Evolutionary conservation across 345 rosid species (phyloP), one percentile per base, ranked within the genome.

Genomic region (Citrus unshiu): DNA sequence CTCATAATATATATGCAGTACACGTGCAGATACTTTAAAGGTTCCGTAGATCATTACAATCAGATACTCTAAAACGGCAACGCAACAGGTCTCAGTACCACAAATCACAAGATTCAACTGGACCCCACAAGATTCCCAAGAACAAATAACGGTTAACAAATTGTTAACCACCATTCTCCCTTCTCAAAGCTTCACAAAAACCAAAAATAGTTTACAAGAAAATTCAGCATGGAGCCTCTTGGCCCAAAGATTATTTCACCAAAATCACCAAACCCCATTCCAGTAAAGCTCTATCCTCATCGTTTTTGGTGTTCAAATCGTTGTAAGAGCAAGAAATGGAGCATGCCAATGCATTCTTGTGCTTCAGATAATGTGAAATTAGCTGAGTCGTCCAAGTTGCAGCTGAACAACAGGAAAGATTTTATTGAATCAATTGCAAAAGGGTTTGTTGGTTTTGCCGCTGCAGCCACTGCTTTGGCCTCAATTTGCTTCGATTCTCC

Each of bases 361-460:
- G 75, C 85, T 22, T 83, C 79, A 4, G 68, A n/a, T 63, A 79
- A 22, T 66, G 61, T 34, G 10, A 68, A 68, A 46, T 46, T 13
- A 58, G 73, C 81, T 12, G 84, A 73, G 80, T 58, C 62, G 80
- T 58, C 62, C 32, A 34, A 71, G n/a, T 30, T 62, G 7, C 79
- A 22, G 34, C 25, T 77, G 24, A 24, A 25, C 29, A 24, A 21
- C 51, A 80, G 76, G 35, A 80, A 43, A 24, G 79, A 65, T 69
- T 70, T 83, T 9, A 70, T 86, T 67, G 77, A 63, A 67, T 81
- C 89, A 3, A 19, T 89, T 29, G 77, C 86, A 24, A 89, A 79
- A 81, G 88, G 86, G 40, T 72, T 93, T 54, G 32, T 94, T 19
- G 89, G 90, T 62, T 80, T 87, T 21, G 92, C 92, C 5, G 92